These are phyloP conservation scores for Tetradesmus obliquus DNA, from an alignment of 139 green algal genomes.

Conservation along the genomic window DNA sequence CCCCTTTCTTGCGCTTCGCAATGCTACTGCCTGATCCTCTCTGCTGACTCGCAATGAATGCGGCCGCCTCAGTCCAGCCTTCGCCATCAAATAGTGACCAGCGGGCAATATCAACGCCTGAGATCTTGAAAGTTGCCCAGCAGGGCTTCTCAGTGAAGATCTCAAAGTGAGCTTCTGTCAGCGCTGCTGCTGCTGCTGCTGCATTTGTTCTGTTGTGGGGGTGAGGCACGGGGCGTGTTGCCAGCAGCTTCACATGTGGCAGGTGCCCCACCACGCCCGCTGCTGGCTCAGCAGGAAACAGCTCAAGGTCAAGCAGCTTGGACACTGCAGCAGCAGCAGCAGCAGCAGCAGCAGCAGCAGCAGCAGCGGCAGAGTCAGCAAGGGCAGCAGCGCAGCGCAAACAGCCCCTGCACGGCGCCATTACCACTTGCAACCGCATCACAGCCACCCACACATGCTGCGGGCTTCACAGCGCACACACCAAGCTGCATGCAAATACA, in stretches of 20 bases:
- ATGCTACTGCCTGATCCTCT: conserved; percentile 3
- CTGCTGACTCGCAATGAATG: conserved; percentile 2
- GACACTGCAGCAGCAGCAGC: conserved; percentile 8
- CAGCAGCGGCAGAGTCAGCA: neutral
- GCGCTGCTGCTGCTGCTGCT: neutral
- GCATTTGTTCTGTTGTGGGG: neutral
- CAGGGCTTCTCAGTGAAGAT: conserved; percentile 26
- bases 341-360: neutral
- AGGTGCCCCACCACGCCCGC: neutral
- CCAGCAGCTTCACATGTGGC: conserved; percentile 1
- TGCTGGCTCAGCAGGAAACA: conserved; percentile 13
- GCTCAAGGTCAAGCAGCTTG: conserved; percentile 30
- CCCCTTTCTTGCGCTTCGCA: neutral
- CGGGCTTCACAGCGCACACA: neutral
- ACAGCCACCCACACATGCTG: too few species aligned
- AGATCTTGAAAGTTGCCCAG: conserved; percentile 37
- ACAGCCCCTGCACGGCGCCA: too few species aligned
- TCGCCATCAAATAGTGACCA: conserved; percentile 23
- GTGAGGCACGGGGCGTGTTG: neutral
- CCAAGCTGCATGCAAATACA: too few species aligned
- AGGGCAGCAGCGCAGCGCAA: neutral
- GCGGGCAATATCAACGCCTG: neutral
- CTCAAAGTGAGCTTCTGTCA: conserved; percentile 3
- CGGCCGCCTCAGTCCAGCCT: neutral
- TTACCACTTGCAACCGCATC: too few species aligned